These are phyloP conservation scores for Fusarium keratoplasticum DNA, from an alignment of 2,329 filamentous ascomycete species.

Conservation along the genomic window DNA sequence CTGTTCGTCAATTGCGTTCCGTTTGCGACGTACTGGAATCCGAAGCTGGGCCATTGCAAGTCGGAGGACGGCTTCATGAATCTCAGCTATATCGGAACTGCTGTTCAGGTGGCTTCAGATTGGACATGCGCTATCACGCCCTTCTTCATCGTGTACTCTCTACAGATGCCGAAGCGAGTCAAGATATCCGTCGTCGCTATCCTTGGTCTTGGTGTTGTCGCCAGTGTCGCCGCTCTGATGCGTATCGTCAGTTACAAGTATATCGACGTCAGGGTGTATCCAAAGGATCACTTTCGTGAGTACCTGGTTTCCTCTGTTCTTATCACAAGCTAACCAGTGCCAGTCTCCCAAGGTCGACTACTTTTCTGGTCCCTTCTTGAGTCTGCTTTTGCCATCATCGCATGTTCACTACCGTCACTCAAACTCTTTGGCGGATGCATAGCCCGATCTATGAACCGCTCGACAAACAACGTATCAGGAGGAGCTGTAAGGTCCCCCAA, in stretches of 20 bases:
- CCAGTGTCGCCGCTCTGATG: conserved; percentile 29
- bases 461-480: conserved; percentile 3
- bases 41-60: conserved; percentile 18
- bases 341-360: conserved; percentile 18
- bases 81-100: conserved; percentile 29
- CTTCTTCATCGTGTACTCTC: conserved; percentile 43
- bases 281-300: conserved; percentile 10
- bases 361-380: conserved; percentile 27
- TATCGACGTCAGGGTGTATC: conserved; percentile 12
- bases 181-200: conserved; percentile 33
- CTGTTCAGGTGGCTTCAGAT: conserved; percentile 40
- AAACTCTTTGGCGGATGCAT: conserved; percentile 22
- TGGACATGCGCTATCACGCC: conserved; percentile 46
- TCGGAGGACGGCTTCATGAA: conserved; percentile 10
- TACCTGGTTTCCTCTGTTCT: accelerated
- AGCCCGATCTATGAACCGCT: conserved; percentile 9
- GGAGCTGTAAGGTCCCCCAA: neutral
- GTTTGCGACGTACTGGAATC: conserved; percentile 24
- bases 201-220: conserved; percentile 20
- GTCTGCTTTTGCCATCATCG: conserved; percentile 25
- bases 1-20: conserved; percentile 25
- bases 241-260: conserved; percentile 30
- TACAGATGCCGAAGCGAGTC: conserved; percentile 42
- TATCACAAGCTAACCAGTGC: neutral
- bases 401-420: conserved; percentile 18